phyloP scores from a whole-genome alignment of 768 basidiomycete genomes.

The Suillus subalutaceus region DNA sequence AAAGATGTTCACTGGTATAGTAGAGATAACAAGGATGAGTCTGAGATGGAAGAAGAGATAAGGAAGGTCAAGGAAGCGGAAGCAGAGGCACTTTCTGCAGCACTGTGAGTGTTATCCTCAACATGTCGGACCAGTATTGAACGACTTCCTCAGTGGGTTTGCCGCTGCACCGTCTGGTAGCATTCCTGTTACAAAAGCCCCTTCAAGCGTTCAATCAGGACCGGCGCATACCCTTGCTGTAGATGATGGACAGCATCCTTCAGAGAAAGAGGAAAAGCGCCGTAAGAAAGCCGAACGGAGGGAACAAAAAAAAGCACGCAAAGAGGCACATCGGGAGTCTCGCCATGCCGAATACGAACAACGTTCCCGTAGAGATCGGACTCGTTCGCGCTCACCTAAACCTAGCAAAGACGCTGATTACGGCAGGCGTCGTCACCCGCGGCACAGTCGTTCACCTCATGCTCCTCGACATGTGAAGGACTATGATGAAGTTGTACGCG shows the following conservation, averaged over 20 bases:
- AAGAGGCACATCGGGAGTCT: slow-evolving; percentile 48
- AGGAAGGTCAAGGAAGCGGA: slow-evolving; percentile 83
- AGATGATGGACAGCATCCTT: slow-evolving; percentile 35
- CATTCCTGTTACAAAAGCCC: slow-evolving; percentile 23
- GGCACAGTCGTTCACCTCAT: slow-evolving; percentile 31
- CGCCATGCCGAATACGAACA: slow-evolving; percentile 35
- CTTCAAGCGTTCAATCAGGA: slow-evolving; percentile 20
- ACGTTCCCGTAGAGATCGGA: slow-evolving; percentile 28
- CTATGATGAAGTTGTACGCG: slow-evolving; percentile 32
- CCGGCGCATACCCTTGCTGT: slow-evolving; percentile 23
- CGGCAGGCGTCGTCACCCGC: slow-evolving; percentile 19
- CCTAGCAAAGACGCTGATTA: slow-evolving; percentile 19
- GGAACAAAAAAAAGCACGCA: slow-evolving; percentile 60
- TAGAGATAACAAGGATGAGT: slow-evolving; percentile 56
- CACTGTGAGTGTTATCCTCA: slow-evolving; percentile 55
- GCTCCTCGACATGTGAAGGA: slow-evolving; percentile 25
- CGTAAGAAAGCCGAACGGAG: slow-evolving; percentile 57
- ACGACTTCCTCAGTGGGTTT: slow-evolving; percentile 59
- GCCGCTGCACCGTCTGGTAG: slow-evolving; percentile 50
- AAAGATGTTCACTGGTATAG: slow-evolving; percentile 97
- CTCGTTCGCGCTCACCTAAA: slow-evolving; percentile 41
- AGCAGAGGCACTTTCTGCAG: slow-evolving; percentile 82
- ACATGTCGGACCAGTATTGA: background rate
- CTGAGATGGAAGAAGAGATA: slow-evolving; percentile 72
- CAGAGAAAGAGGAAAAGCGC: slow-evolving; percentile 53